Evolutionary conservation across 345 rosid species (phyloP), one percentile per base, ranked within the genome.

Genomic region (Pelargonium nanum): DNA sequence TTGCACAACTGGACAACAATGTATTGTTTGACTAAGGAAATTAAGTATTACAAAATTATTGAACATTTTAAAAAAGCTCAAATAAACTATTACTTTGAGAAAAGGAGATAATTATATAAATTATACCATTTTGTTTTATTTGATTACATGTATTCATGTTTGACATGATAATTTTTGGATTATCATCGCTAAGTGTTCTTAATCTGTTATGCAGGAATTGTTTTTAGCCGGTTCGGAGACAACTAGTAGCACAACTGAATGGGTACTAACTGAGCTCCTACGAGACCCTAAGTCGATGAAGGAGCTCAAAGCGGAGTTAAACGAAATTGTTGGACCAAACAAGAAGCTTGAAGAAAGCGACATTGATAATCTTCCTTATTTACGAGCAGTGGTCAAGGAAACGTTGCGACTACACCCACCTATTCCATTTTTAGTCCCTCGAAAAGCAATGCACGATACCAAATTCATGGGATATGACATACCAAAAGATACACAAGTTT

Each of bases 211-310:
- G 24, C 76, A 87, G 89, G 92, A 88, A 70, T 64, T 88, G 59
- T 79, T 85, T 66, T 0, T 80, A 55, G 88, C 88, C 9, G 86
- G 86, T 21, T 51, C 85, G 55, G 92, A 80, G 50, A 88, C 87
- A 26, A 82, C 82, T 28, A 77, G 86, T 30, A 73, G 81, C 69
- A 81, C 83, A 6, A 64, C 74, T 17, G 96, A 85, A 63, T 85
- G 96, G 90, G 90, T 90, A 50, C 1, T 85, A 62, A 70, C 88
- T 0, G 90, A 88, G 66, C 85, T 88, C 55, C 60, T 88, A 2
- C 62, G 72, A 53, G 71, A 76, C 53, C 85, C 79, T 0, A 66
- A 77, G 1, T 54, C 71, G 24, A 66, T 83, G 81, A 50, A 40
- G 45, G 74, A 74, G 65, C 86, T 68, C 51, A 75, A 83, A 69